Evolutionary conservation across 768 basidiomycete genomes (phyloP).

Genomic region (Hypsizygus marmoreus): DNA sequence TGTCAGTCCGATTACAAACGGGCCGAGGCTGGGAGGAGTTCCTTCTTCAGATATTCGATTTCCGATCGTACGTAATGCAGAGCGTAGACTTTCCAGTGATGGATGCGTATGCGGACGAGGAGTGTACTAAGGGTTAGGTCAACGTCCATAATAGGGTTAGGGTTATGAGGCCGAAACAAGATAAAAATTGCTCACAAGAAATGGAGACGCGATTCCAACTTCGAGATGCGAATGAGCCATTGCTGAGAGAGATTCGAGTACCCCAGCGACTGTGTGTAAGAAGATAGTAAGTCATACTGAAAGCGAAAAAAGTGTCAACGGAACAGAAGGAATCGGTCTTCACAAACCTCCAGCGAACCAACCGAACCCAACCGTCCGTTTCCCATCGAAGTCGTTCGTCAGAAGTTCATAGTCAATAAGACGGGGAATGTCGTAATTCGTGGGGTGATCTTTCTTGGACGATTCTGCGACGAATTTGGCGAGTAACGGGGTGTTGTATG

Average conservation of each 20-base stretch:
- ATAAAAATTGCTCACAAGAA: conserved; percentile 56
- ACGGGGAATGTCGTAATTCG: conserved; percentile 35
- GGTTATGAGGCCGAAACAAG: neutral
- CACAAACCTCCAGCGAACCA: conserved; percentile 86
- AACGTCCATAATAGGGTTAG: conserved; percentile 5
- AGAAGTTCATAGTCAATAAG: conserved; percentile 89
- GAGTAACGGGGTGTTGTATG: conserved; percentile 82
- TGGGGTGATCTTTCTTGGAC: conserved; percentile 3
- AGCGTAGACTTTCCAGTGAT: conserved; percentile 53
- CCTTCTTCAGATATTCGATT: conserved; percentile 54
- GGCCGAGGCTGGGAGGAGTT: conserved; percentile 66
- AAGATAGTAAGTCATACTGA: conserved; percentile 5
- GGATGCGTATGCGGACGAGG: conserved; percentile 79
- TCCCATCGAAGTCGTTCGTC: conserved; percentile 53
- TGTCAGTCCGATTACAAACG: conserved; percentile 80
- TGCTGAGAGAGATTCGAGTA: conserved; percentile 76
- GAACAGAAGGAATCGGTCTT: too few relatives aligned
- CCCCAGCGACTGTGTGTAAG: conserved; percentile 66
- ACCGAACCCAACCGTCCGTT: conserved; percentile 87
- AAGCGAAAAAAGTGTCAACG: conserved; percentile 3
- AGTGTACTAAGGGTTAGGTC: conserved; percentile 52
- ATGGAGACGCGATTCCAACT: conserved; percentile 78
- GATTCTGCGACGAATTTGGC: conserved; percentile 53
- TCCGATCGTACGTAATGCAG: conserved; percentile 59
- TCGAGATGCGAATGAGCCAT: conserved; percentile 81